Percentiles rank a stretch among this genome's conserved stretches.
phyloP scores from a whole-genome alignment of 306 rosid genomes.

The Trifolium subterraneum region DNA sequence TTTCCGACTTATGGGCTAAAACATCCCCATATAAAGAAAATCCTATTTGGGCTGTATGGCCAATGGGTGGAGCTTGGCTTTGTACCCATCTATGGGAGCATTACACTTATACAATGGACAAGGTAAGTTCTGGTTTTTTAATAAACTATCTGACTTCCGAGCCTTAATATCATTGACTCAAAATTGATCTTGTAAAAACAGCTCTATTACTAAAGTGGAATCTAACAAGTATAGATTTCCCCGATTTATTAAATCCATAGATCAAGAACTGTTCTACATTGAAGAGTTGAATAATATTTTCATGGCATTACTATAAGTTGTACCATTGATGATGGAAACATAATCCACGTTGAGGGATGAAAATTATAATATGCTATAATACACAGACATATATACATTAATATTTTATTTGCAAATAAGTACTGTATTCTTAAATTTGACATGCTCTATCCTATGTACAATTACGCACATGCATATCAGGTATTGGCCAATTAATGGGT shows the following conservation, averaged over 20 bases:
- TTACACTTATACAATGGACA: slow-evolving; percentile 81
- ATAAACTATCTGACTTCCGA: slow-evolving; percentile 7
- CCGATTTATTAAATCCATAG: slow-evolving; percentile 15
- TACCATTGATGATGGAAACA: no score
- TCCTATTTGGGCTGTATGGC: slow-evolving; percentile 97
- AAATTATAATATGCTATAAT: slow-evolving; percentile 16
- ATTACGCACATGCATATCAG: no score
- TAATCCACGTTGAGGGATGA: slow-evolving; percentile 24
- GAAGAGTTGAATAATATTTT: slow-evolving; percentile 29
- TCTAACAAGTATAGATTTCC: no score
- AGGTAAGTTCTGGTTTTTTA: slow-evolving; percentile 57
- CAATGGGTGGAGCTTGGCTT: slow-evolving; percentile 97
- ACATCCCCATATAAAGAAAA: slow-evolving; percentile 82
- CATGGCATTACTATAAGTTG: no score
- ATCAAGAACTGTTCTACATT: slow-evolving; percentile 11
- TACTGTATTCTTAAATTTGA: neutral
- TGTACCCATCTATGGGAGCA: slow-evolving; percentile 93
- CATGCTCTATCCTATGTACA: neutral
- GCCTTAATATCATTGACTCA: slow-evolving; percentile 28
- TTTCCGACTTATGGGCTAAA: slow-evolving; percentile 89
- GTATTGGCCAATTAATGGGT: slow-evolving; percentile 34
- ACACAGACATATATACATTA: neutral
- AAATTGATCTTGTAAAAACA: no score
- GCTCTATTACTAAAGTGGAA: no score
- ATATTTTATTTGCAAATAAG: neutral